Evolutionary conservation across 495 filamentous ascomycete species (phyloP), one percentile per base, ranked within the genome.

Genomic region (Tricharina praecox): DNA sequence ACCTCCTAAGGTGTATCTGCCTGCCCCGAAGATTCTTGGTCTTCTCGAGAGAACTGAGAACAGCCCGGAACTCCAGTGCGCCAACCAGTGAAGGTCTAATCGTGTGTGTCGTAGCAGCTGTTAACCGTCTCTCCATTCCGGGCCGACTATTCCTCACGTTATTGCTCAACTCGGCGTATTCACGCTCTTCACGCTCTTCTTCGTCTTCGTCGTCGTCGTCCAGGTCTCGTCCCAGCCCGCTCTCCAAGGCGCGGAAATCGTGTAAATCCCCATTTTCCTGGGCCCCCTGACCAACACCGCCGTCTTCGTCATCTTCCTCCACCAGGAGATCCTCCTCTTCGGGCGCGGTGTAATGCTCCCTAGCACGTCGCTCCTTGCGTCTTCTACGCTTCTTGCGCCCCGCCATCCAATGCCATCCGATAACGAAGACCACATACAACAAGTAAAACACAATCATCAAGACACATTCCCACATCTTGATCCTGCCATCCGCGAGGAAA

Each of bases 81-180:
- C 92, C 92, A 4, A 96, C 82, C 18, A 99, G 64, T 66, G 87
- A 95, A 3, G 92, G 86, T 24, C 92, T 73, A 49, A 96, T 95
- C 80, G 49, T 84, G 67, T 23, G 86, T 63, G 36, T 67, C 82
- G 58, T 77, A 82, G 50, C 40, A 7, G 50, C 47, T 1, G 53
- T 56, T 16, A 51, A 45, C 15, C 78, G 80, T 39, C 86, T 71
- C 40, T 71, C 67, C 45, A 72, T 74, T 36, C 67, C 66, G 5
- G 82, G 81, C 9, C 90, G 75, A 54, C 70, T 81, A 20, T 94
- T 72, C 44, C 87, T 78, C 92, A 99, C 95, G 50, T 84, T 94
- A 60, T 76, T 92, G 46, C 78, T 79, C 62, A 99, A 77, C 58
- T 93, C 86, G 3, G 77, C 76, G 21, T 77, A 83, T 36, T 87